Conservation (phyloP, 495 filamentous ascomycete species). For the Aspergillus haitiensis region DNA sequence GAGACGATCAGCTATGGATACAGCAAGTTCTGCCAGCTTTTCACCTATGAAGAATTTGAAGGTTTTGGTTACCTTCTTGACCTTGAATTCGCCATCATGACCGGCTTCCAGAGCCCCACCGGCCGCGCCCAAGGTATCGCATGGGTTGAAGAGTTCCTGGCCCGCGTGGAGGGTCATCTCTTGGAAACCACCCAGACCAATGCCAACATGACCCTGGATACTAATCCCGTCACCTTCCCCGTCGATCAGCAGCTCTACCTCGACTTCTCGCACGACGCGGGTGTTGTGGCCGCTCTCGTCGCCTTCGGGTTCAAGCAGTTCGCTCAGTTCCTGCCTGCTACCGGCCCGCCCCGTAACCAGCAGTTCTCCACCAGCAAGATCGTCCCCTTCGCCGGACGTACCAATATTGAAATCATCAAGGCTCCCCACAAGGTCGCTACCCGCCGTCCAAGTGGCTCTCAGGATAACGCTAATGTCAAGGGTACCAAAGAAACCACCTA, state of each 20-base stretch:
- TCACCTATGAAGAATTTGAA: slow-evolving; percentile 52
- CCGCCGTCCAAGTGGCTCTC: slow-evolving; percentile 30
- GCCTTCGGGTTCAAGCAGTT: slow-evolving; percentile 58
- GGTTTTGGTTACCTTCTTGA: slow-evolving; percentile 54
- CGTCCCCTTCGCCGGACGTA: slow-evolving; percentile 58
- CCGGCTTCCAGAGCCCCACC: slow-evolving; percentile 53
- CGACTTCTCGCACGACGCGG: slow-evolving; percentile 36
- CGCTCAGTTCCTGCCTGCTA: slow-evolving; percentile 42
- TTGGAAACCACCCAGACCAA: slow-evolving; percentile 44
- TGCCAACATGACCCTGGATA: slow-evolving; percentile 55
- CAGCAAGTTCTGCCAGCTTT: slow-evolving; percentile 51
- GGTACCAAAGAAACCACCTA: slow-evolving; percentile 50
- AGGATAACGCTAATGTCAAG: slow-evolving; percentile 16
- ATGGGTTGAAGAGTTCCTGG: slow-evolving; percentile 60
- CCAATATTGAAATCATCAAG: slow-evolving; percentile 65
- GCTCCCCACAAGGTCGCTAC: slow-evolving; percentile 53
- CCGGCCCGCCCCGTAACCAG: slow-evolving; percentile 44
- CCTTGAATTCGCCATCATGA: slow-evolving; percentile 54
- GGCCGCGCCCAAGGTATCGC: slow-evolving; percentile 60
- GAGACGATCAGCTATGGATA: slow-evolving; percentile 61
- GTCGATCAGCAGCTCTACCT: slow-evolving; percentile 49
- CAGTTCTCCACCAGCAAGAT: slow-evolving; percentile 58
- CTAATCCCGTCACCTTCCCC: slow-evolving; percentile 47
- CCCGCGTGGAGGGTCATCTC: slow-evolving; percentile 56
- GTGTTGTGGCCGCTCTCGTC: slow-evolving; percentile 40